Evolutionary conservation across 768 basidiomycete species (phyloP), one percentile per base, ranked within the genome.

Genomic region (Russula sp.): DNA sequence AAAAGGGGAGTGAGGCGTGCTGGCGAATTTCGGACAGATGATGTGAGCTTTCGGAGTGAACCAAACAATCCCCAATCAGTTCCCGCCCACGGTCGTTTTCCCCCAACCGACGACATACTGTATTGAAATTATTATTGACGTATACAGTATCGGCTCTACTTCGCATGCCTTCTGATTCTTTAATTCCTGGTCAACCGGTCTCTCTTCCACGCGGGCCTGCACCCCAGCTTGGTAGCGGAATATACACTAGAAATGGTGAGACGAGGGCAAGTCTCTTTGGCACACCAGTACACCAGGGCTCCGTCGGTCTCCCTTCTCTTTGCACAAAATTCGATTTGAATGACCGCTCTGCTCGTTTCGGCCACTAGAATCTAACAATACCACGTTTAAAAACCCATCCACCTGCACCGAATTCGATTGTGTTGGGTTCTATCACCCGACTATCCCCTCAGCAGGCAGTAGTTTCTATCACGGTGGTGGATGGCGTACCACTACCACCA

Each of bases 101-200:
- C 51, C 51, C 38, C 58, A 48, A 41, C 47, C 38, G 58, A 49
- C 32, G 18, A 16, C 14, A 5, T 14, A 49, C 6, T 32, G 34
- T 18, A 48, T 16, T 8, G 43, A 7, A 7, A 43, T 20, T 16
- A 48, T 32, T 16, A 49, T 34, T 18, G 16, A 34, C 18, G 43
- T 43, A 14, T 35, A 50, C 39, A 25, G 52, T 16, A 25, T 29
- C 34, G 36, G 35, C 46, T 13, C 46, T 52, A 53, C 52, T 47
- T 53, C 22, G 42, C 63, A 77, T 77, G 74, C 61, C 70, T 32
- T 68, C 71, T 43, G 64, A 71, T 58, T 66, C 69, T 20, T 74
- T 90, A 42, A 76, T 94, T 5, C 92, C 92, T 58, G 92, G 92
- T 8, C 92, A 94, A 74, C 88, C 87, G 9, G 78, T 93, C 54